These are phyloP conservation scores for Salix suchowensis DNA, from an alignment of 345 rosid genomes.

Conservation along the genomic window DNA sequence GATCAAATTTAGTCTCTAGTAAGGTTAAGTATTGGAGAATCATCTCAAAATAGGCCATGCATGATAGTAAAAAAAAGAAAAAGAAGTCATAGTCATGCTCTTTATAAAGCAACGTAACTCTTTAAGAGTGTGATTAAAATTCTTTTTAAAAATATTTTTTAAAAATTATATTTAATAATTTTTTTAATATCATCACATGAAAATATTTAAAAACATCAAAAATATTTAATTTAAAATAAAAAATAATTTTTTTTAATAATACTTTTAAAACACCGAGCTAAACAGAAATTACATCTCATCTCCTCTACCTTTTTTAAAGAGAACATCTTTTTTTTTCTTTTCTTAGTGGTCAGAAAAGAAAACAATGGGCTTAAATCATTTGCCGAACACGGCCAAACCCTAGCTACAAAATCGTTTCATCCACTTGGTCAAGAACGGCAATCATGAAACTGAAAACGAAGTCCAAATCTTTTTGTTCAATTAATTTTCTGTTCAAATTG, in stretches of 20 bases:
- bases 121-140: too few relatives aligned
- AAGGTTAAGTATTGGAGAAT: neutral
- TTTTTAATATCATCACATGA: too few relatives aligned
- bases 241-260: too few relatives aligned
- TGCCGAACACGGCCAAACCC: neutral
- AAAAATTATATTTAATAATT: too few relatives aligned
- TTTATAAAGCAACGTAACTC: neutral
- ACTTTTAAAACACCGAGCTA: too few relatives aligned
- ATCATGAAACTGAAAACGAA: neutral
- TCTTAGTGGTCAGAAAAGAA: neutral
- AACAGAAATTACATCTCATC: too few relatives aligned
- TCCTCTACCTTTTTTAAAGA: neutral
- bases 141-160: too few relatives aligned
- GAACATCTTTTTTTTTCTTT: neutral
- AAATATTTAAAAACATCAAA: too few relatives aligned
- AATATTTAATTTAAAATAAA: too few relatives aligned
- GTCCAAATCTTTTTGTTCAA: neutral
- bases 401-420: neutral
- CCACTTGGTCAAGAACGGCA: neutral
- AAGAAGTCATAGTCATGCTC: too few relatives aligned
- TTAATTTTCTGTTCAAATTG: neutral
- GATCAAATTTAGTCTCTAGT: neutral
- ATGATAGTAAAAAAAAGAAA: neutral
- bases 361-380: neutral
- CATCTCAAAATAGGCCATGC: neutral